Percentiles rank a stretch among this genome's conserved stretches.
These are phyloP conservation scores for Neofusicoccum parvum DNA, from an alignment of 2,329 filamentous ascomycete genomes.

Conservation along the genomic window DNA sequence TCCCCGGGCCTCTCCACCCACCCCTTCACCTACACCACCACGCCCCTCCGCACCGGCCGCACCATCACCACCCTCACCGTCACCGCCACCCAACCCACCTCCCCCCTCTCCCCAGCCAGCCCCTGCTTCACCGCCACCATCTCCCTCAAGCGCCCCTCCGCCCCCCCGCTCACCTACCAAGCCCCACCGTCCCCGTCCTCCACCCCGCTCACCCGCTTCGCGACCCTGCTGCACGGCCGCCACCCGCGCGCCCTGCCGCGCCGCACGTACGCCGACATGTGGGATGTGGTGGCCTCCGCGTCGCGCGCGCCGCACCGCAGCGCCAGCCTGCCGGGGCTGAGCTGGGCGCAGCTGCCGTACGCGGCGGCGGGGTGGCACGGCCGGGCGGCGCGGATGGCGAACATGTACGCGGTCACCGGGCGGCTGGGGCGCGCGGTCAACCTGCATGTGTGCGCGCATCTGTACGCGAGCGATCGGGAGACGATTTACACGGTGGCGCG, in stretches of 20 bases:
- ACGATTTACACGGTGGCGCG: slow-evolving; percentile 55
- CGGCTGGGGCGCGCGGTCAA: slow-evolving; percentile 35
- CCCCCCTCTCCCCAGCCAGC: slow-evolving; percentile 36
- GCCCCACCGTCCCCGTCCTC: background rate
- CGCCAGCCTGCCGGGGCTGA: too few species aligned
- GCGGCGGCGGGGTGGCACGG: too few species aligned
- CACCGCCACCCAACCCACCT: slow-evolving; percentile 51
- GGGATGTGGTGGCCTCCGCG: too few species aligned
- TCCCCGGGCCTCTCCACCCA: slow-evolving; percentile 37
- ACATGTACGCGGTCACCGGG: too few species aligned
- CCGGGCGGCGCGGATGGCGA: too few species aligned
- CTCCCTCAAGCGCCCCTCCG: slow-evolving; percentile 50
- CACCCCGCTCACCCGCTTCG: too few species aligned
- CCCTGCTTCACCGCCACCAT: slow-evolving; percentile 55
- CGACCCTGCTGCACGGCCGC: too few species aligned
- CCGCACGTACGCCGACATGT: too few species aligned
- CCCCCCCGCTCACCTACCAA: background rate
- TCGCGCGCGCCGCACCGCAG: too few species aligned
- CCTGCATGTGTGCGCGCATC: slow-evolving; percentile 58
- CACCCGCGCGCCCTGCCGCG: too few species aligned
- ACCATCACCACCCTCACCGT: slow-evolving; percentile 56
- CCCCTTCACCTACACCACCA: slow-evolving; percentile 55
- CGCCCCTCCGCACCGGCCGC: slow-evolving; percentile 53
- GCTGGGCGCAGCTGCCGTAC: too few species aligned
- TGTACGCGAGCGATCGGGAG: slow-evolving; percentile 60